Evolutionary conservation across 192 early-diverging fungal species (phyloP).

Genomic region (Mortierella alpina): DNA sequence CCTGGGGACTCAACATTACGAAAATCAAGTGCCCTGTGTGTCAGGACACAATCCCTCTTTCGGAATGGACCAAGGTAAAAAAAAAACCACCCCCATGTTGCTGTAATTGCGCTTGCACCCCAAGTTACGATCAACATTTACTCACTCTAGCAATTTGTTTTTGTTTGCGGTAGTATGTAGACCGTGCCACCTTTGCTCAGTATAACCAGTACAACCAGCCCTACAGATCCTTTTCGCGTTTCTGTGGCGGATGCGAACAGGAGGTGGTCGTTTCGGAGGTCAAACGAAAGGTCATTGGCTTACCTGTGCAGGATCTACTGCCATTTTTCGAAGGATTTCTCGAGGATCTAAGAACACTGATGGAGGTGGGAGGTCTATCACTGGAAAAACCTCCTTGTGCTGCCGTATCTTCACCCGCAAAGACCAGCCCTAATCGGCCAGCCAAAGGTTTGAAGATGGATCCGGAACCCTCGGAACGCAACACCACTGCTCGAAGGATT

Average conservation of each 20-base stretch:
- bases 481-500: constrained; percentile 6
- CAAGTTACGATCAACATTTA: not conserved
- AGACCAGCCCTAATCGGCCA: not conserved
- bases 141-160: not conserved
- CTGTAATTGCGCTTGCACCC: not conserved
- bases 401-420: not conserved
- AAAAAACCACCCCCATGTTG: not conserved
- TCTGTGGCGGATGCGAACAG: constrained; percentile 61
- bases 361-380: constrained; percentile 5
- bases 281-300: constrained; percentile 5
- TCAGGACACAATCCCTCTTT: constrained; percentile 57
- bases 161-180: constrained; percentile 55
- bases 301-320: constrained; percentile 12
- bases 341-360: constrained; percentile 8
- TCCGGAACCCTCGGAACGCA: not conserved
- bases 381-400: not conserved
- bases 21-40: constrained; percentile 70
- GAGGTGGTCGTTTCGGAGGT: constrained; percentile 57
- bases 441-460: not conserved
- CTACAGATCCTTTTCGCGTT: constrained; percentile 62
- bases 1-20: constrained; percentile 69
- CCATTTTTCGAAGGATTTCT: constrained; percentile 22
- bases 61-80: constrained; percentile 66
- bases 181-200: constrained; percentile 49
- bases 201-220: constrained; percentile 68